These are phyloP conservation scores for Aureobasidium lini DNA, from an alignment of 2,329 filamentous ascomycete species.

Conservation along the genomic window DNA sequence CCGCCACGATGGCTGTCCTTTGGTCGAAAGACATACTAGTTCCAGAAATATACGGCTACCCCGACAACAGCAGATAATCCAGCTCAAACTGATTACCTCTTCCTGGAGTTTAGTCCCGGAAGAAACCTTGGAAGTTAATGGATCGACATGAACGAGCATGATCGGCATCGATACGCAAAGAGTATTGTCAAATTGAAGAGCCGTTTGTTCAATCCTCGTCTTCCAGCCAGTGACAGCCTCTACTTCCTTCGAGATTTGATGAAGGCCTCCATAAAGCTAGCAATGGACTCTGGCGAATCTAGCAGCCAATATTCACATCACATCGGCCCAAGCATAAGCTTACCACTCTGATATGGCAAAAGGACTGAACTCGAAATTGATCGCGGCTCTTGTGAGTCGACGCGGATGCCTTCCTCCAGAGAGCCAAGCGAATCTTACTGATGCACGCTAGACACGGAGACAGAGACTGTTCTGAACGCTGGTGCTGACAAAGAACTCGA, in stretches of 20 bases:
- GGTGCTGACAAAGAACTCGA: conserved; percentile 28
- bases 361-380: conserved; percentile 18
- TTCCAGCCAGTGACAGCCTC: conserved; percentile 29
- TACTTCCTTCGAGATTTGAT: conserved; percentile 27
- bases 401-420: background rate
- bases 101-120: conserved; percentile 20
- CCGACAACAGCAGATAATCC: conserved; percentile 19
- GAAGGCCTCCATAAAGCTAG: conserved; percentile 16
- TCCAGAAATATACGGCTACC: conserved; percentile 20
- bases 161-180: conserved; percentile 21
- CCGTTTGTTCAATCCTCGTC: conserved; percentile 21
- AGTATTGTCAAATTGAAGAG: conserved; percentile 26
- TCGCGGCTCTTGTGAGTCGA: conserved; percentile 28
- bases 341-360: conserved; percentile 25
- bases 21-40: conserved; percentile 19
- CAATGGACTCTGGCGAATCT: conserved; percentile 14
- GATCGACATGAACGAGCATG: conserved; percentile 18
- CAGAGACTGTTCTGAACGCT: conserved; percentile 22
- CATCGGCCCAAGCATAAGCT: conserved; percentile 26
- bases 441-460: conserved; percentile 18
- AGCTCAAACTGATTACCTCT: conserved; percentile 22
- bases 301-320: conserved; percentile 19
- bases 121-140: no score
- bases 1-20: conserved; percentile 21
- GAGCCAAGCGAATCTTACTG: background rate